Conservation (phyloP, 305 asterid genomes). For the Fraxinus xanthoxyloides region DNA sequence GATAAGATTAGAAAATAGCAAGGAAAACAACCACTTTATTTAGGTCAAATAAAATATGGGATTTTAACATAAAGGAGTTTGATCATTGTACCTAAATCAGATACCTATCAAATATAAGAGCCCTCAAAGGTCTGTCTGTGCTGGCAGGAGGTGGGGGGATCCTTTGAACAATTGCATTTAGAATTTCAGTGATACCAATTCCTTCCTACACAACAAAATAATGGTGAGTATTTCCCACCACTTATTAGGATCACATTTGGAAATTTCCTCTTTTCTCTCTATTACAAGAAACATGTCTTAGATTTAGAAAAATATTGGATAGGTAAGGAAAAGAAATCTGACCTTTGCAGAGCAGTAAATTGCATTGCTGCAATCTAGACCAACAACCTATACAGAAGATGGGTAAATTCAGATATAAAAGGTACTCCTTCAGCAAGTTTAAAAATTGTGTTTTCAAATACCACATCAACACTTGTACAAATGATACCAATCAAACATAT, state of each 20-base stretch:
- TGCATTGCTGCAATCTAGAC: slow-evolving; percentile 93
- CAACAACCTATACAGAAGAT: slow-evolving; percentile 63
- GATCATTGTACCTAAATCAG: slow-evolving; percentile 55
- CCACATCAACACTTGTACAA: slow-evolving; percentile 4
- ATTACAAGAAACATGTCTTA: not conserved
- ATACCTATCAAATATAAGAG: slow-evolving; percentile 99
- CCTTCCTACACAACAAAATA: slow-evolving; percentile 71
- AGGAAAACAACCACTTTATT: not conserved
- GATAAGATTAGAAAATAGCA: not conserved
- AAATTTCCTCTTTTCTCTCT: not conserved
- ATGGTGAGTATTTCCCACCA: slow-evolving; percentile 7
- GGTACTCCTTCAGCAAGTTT: slow-evolving; percentile 22
- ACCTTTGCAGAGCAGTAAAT: slow-evolving; percentile 97
- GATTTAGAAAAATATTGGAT: slow-evolving; percentile 7
- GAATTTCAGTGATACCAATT: slow-evolving; percentile 75
- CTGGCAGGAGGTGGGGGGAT: slow-evolving; percentile 86
- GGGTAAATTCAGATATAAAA: slow-evolving; percentile 17
- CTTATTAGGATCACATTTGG: not conserved
- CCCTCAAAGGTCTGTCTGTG: slow-evolving; percentile 81
- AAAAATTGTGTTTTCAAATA: slow-evolving; percentile 15
- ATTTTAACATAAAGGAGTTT: slow-evolving; percentile 31
- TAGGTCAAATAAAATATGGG: not conserved
- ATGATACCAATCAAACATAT: not conserved
- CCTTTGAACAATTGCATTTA: slow-evolving; percentile 78
- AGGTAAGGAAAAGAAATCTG: slow-evolving; percentile 17